A percentile compares a stretch with the other conserved stretches of the same genome.
phyloP scores from a whole-genome alignment of 176 grass and related monocot species.

The Melocanna baccifera region DNA sequence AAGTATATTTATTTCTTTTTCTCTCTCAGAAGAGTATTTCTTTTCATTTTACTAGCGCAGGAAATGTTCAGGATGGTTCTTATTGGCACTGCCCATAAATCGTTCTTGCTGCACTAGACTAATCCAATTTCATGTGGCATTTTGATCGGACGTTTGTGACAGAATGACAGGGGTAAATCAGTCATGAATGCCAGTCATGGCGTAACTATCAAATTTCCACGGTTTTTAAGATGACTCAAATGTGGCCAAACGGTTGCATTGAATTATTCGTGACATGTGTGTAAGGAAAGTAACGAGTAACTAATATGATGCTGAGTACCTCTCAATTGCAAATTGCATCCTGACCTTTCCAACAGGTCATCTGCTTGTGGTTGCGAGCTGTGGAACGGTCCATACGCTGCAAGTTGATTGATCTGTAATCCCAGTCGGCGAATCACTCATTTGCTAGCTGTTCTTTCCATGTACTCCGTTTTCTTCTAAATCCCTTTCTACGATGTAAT shows the following conservation, averaged over 20 bases:
- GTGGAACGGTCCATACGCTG: background rate
- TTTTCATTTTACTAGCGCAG: background rate
- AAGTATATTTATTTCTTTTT: background rate
- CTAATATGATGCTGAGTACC: background rate
- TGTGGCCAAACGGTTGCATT: background rate
- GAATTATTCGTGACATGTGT: background rate
- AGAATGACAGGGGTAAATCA: too few species aligned
- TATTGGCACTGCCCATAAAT: background rate
- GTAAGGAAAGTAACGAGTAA: background rate
- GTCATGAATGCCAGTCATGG: too few species aligned
- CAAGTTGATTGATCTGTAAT: background rate
- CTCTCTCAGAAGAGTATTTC: background rate
- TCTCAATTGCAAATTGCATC: background rate
- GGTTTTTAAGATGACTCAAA: background rate
- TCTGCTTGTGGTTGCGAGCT: background rate
- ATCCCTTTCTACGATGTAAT: background rate
- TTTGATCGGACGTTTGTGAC: background rate
- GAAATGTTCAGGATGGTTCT: background rate
- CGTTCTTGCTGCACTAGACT: background rate
- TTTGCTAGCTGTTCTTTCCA: background rate
- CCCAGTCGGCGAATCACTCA: background rate
- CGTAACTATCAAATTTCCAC: background rate
- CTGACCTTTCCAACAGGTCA: background rate
- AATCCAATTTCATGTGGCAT: background rate
- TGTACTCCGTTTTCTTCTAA: background rate